A percentile compares a stretch with the other conserved stretches of the same genome.
These are phyloP conservation scores for Podaxis sp. DNA, from an alignment of 768 basidiomycete genomes.

Conservation along the genomic window DNA sequence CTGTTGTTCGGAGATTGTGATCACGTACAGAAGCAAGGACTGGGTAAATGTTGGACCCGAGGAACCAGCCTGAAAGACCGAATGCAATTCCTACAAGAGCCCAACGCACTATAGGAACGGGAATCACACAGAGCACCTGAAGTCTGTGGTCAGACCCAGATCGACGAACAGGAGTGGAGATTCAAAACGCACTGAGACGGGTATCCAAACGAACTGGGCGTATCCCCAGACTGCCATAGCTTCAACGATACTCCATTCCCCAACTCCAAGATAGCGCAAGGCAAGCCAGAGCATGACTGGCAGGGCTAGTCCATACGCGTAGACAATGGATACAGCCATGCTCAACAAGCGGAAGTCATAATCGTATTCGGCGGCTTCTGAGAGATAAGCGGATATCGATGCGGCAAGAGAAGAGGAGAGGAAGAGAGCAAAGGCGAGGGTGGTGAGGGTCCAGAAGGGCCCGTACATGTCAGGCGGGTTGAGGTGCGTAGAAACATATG, in stretches of 20 bases:
- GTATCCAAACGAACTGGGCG: slow-evolving; percentile 84
- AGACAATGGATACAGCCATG: slow-evolving; percentile 81
- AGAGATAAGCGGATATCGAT: slow-evolving; percentile 85
- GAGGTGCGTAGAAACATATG: slow-evolving; percentile 62
- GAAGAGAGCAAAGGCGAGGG: slow-evolving; percentile 90
- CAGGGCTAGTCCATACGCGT: slow-evolving; percentile 80
- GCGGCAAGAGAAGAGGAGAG: slow-evolving; percentile 90
- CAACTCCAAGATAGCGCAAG: slow-evolving; percentile 82
- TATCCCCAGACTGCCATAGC: slow-evolving; percentile 82
- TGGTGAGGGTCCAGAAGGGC: slow-evolving; percentile 97
- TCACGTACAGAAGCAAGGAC: slow-evolving; percentile 75
- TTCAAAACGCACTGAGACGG: slow-evolving; percentile 61
- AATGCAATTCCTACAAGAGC: slow-evolving; percentile 71
- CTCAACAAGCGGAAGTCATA: slow-evolving; percentile 88
- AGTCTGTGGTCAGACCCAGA: neutral
- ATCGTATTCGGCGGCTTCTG: slow-evolving; percentile 54
- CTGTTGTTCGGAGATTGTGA: neutral
- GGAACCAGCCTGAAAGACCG: slow-evolving; percentile 82
- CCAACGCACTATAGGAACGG: slow-evolving; percentile 82
- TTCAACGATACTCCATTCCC: slow-evolving; percentile 88
- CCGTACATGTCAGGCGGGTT: slow-evolving; percentile 80
- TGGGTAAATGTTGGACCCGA: slow-evolving; percentile 84
- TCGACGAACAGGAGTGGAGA: neutral
- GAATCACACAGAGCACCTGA: slow-evolving; percentile 83
- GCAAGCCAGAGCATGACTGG: slow-evolving; percentile 84